Evolutionary conservation across 108 stramenopile genomes (phyloP), one percentile per base, ranked within the genome.

Genomic region (Ochromonas danica): DNA sequence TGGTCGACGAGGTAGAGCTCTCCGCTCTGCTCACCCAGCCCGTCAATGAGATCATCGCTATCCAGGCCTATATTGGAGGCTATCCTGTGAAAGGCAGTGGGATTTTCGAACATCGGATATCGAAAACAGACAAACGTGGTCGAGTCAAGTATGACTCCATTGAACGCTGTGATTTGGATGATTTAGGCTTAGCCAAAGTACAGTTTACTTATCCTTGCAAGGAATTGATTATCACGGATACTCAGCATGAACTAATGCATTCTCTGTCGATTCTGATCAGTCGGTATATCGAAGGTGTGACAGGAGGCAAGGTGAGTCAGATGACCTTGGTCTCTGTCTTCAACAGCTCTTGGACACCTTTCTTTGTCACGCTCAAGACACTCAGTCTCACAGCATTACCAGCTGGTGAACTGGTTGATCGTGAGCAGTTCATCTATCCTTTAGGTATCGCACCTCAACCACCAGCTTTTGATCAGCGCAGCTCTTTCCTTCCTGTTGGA

Each of bases 1-100:
- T 67, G 3, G 63, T 67, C 30, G 63, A 67, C 31, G 63, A 67
- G 33, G 10, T 35, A 10, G 63, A 67, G 63, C 31, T 67, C 63
- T 6, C 33, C 30, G 6, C 17, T 28, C 17, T 67, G 31, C 31
- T 67, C 3, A 3, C 17, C 10, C 10, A 3, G 10, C 6, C 63
- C 3, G 14, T 33, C 3, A 22, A 31, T 6, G 63, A 67, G 25
- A 36, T 67, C 10, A 28, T 67, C 31, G 63, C 63, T 36, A 36
- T 67, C 6, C 63, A 67, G 25, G 63, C 25, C 10, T 67, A 67
- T 36, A 35, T 35, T 6, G 63, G 63, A 6, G 63, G 63, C 17
- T 35, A 67, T 67, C 63, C 63, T 35, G 63, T 36, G 3, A 28
- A 25, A 28, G 63, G 63, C 31, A 67, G 25, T 36, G 63, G 63